Evolutionary conservation across 257 asterid genomes (phyloP).

Genomic region (Salvia rosmarinus): DNA sequence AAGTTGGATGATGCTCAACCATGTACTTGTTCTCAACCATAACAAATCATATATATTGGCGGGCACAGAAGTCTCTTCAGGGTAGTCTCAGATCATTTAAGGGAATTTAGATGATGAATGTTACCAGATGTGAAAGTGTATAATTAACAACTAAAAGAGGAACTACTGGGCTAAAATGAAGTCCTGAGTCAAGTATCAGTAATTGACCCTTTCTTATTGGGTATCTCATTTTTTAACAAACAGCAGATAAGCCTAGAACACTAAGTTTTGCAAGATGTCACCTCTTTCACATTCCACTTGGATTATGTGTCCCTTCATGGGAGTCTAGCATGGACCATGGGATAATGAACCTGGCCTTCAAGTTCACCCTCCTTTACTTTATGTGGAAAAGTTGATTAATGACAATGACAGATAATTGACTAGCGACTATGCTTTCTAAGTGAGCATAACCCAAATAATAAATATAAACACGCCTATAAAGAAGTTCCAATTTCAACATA

Average conservation of each 20-base stretch:
- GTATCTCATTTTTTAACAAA: not conserved
- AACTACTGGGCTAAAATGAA: not conserved
- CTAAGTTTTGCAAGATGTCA: not conserved
- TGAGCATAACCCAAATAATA: slow-evolving; percentile 16
- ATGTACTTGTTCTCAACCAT: not conserved
- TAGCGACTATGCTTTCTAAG: slow-evolving; percentile 14
- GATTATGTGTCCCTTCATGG: not conserved
- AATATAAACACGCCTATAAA: not conserved
- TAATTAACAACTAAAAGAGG: not conserved
- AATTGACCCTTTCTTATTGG: not conserved
- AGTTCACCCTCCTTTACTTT: slow-evolving; percentile 17
- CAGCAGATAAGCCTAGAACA: slow-evolving; percentile 13
- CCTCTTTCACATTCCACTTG: slow-evolving; percentile 11
- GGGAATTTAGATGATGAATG: not conserved
- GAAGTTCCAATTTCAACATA: slow-evolving; percentile 35
- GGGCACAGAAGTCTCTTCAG: slow-evolving; percentile 8
- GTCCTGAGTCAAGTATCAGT: slow-evolving; percentile 20
- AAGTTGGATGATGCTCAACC: not conserved
- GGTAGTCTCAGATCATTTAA: slow-evolving; percentile 23
- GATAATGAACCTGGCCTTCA: slow-evolving; percentile 17
- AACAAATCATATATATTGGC: not conserved
- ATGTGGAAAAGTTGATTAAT: not conserved
- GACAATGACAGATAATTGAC: not conserved
- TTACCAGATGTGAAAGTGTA: not conserved
- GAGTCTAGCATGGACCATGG: not conserved